A percentile compares a stretch with the other conserved stretches of the same genome.
These are phyloP conservation scores for Hemileccinum impolitum DNA, from an alignment of 768 basidiomycete genomes.

Conservation along the genomic window DNA sequence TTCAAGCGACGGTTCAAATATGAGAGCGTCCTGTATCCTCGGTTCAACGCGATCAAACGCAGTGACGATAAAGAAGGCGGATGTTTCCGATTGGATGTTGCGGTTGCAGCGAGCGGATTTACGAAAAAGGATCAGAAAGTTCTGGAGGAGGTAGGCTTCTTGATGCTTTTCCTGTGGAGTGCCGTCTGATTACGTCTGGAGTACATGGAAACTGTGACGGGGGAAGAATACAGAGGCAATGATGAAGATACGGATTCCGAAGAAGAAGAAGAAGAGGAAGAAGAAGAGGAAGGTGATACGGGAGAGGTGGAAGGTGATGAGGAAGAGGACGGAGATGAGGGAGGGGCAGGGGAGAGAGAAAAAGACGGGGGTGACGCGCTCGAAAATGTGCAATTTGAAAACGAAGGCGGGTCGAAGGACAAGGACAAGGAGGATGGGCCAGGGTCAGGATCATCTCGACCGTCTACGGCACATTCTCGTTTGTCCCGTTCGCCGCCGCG, in stretches of 20 bases:
- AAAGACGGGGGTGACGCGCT: constrained; percentile 24
- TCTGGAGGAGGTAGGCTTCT: constrained; percentile 71
- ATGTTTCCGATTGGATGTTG: constrained; percentile 79
- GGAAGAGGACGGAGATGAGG: constrained; percentile 33
- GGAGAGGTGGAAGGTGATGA: constrained; percentile 38
- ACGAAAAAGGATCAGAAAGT: constrained; percentile 76
- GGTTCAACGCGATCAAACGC: constrained; percentile 52
- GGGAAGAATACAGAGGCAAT: constrained; percentile 32
- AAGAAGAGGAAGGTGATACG: constrained; percentile 35
- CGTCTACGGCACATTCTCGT: constrained; percentile 36
- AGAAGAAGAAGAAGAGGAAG: constrained; percentile 38
- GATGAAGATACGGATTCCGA: constrained; percentile 28
- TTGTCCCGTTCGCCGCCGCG: constrained; percentile 52
- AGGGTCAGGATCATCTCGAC: constrained; percentile 19
- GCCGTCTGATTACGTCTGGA: constrained; percentile 31
- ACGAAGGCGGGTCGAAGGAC: no score
- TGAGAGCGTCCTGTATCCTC: constrained; percentile 86
- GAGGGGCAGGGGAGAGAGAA: constrained; percentile 34
- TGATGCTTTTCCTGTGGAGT: constrained; percentile 16
- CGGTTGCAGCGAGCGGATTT: constrained; percentile 94
- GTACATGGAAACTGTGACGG: constrained; percentile 63
- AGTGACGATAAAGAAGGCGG: constrained; percentile 39
- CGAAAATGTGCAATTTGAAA: constrained; percentile 10
- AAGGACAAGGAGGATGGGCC: constrained; percentile 4
- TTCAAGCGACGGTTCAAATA: constrained; percentile 90